phyloP scores from a whole-genome alignment of 805 yeast genomes.

The Scheffersomyces ergatensis region DNA sequence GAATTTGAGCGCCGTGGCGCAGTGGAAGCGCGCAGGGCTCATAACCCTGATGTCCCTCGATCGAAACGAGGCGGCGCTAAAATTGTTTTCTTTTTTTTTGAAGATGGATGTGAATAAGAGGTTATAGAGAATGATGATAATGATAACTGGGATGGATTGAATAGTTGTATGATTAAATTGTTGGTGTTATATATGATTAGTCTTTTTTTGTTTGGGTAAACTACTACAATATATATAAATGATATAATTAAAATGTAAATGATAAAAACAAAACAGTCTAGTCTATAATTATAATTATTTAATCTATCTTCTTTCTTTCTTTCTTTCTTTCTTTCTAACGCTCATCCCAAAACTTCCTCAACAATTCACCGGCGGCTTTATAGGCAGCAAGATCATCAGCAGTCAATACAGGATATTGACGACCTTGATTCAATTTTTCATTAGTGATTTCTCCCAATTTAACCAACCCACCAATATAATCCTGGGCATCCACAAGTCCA shows the following conservation, averaged over 20 bases:
- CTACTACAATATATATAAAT: too few species aligned
- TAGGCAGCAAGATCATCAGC: slow-evolving; percentile 12
- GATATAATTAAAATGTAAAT: too few species aligned
- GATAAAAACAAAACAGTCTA: too few species aligned
- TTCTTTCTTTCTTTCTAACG: slow-evolving; percentile 20
- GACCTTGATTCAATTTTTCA: slow-evolving; percentile 11
- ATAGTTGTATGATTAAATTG: too few species aligned
- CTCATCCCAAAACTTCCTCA: slow-evolving; percentile 20
- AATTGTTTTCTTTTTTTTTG: slow-evolving; percentile 23
- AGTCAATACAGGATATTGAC: slow-evolving; percentile 19
- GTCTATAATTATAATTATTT: too few species aligned
- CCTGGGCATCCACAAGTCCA: slow-evolving; percentile 27
- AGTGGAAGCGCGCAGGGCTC: slow-evolving; percentile 99
- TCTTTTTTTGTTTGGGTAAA: too few species aligned
- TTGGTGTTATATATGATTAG: too few species aligned
- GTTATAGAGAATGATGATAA: too few species aligned
- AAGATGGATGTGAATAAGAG: too few species aligned
- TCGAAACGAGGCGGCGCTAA: slow-evolving; percentile 95
- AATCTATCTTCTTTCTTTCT: too few species aligned
- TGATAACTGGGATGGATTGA: too few species aligned
- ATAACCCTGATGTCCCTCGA: slow-evolving; percentile 98
- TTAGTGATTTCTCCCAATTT: slow-evolving; percentile 18
- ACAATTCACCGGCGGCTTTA: slow-evolving; percentile 12
- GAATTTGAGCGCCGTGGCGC: slow-evolving; percentile 85
- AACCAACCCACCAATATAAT: slow-evolving; percentile 19